These are phyloP conservation scores for Rutstroemia sydowiana DNA, from an alignment of 2,329 filamentous ascomycete genomes.

Conservation along the genomic window DNA sequence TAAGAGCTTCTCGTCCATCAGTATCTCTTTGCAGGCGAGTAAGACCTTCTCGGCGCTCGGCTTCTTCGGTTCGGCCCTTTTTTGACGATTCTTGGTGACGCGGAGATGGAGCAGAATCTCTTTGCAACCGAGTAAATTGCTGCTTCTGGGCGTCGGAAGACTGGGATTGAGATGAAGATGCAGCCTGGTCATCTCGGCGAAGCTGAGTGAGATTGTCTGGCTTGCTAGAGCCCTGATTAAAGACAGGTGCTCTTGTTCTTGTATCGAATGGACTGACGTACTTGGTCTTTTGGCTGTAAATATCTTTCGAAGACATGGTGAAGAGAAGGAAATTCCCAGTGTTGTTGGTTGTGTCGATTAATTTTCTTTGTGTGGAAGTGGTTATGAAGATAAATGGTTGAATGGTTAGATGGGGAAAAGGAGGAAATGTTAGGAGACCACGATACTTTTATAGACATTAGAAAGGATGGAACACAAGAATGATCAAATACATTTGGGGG, in stretches of 20 bases:
- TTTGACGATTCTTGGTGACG: not conserved
- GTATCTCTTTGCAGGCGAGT: too few species aligned
- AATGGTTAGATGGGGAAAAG: too few species aligned
- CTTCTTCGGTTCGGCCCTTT: too few species aligned
- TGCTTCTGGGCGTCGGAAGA: not conserved
- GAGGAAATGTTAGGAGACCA: too few species aligned
- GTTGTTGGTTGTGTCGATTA: not conserved
- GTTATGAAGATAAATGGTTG: not conserved
- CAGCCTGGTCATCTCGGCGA: not conserved
- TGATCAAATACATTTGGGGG: too few species aligned
- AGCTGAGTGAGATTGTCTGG: not conserved
- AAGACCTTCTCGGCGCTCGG: too few species aligned
- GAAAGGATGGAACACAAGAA: too few species aligned
- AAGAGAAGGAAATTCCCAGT: not conserved
- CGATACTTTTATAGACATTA: too few species aligned
- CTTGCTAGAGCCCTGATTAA: not conserved
- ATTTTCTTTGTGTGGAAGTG: not conserved
- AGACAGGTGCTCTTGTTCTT: not conserved
- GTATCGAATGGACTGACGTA: not conserved
- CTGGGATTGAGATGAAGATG: not conserved
- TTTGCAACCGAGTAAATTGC: not conserved
- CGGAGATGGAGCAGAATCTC: not conserved
- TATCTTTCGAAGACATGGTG: constrained; percentile 2
- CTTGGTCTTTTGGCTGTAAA: constrained; percentile 1
- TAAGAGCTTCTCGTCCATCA: too few species aligned